Evolutionary conservation across 805 yeast species (phyloP), one percentile per base, ranked within the genome.

Genomic region (Hanseniaspora jakobsenii): DNA sequence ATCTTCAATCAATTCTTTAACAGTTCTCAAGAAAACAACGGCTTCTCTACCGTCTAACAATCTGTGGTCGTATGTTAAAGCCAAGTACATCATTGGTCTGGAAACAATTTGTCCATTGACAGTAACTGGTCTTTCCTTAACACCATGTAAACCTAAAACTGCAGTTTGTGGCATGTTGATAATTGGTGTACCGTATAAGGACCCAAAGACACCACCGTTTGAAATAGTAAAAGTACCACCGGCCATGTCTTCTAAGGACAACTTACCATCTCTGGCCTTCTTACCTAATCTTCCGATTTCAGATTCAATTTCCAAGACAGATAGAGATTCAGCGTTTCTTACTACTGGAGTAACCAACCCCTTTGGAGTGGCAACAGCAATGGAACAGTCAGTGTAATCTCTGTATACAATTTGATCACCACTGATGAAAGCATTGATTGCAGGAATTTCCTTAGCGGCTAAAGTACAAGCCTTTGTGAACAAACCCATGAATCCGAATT

Each of bases 221-320:
- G 97, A 91, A 58, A 91, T 91, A 59, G 98, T 91, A 73, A 91
- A 87, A 49, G 97, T 87, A 66, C 98, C 98, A 65, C 98, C 98
- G 50, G 95, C 75, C 97, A 91, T 89, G 66, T 91, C 98, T 72
- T 91, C 98, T 53, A 91, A 68, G 46, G 96, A 84, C 61, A 91
- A 75, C 70, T 91, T 87, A 60, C 91, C 91, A 63, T 89, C 97
- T 66, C 97, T 83, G 51, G 98, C 98, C 70, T 85, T 89, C 61
- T 69, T 70, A 66, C 96, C 91, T 58, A 91, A 72, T 55, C 68
- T 66, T 47, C 76, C 62, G 53, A 91, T 89, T 66, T 84, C 95
- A 56, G 78, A 66, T 69, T 91, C 98, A 52, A 91, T 79, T 52
- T 82, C 96, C 57, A 91, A 69, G 38, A 91, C 82, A 37, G 85